Evolutionary conservation across 805 yeast genomes (phyloP).

Genomic region (Starmerella scarabaei): DNA sequence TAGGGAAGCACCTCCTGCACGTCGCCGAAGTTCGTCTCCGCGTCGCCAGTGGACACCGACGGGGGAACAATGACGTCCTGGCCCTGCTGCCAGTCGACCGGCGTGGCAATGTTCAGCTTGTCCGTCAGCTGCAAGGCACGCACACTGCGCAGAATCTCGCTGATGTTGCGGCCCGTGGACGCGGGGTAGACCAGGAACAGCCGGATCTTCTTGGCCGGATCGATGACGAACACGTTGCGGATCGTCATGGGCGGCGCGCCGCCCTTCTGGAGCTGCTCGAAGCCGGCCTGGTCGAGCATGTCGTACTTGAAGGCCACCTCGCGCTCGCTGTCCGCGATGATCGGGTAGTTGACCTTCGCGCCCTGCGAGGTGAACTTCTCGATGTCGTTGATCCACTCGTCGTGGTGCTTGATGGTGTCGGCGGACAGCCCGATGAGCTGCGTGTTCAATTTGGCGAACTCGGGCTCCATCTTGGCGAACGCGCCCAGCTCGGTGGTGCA

Average conservation of each 20-base stretch:
- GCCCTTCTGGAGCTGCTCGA: conserved; percentile 59
- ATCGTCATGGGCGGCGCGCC: conserved; percentile 51
- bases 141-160: conserved; percentile 80
- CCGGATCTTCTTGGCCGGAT: conserved; percentile 80
- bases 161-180: conserved; percentile 85
- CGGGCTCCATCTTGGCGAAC: conserved; percentile 77
- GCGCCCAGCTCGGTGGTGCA: conserved; percentile 96
- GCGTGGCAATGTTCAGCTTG: conserved; percentile 72
- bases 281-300: conserved; percentile 79
- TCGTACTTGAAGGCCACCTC: conserved; percentile 74
- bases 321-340: conserved; percentile 76
- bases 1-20: conserved; percentile 82
- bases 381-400: conserved; percentile 80
- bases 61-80: conserved; percentile 91
- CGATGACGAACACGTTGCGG: conserved; percentile 85
- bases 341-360: conserved; percentile 69
- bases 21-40: conserved; percentile 70
- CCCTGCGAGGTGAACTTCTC: conserved; percentile 65
- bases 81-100: conserved; percentile 82
- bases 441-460: conserved; percentile 70
- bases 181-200: conserved; percentile 83
- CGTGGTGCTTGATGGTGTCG: conserved; percentile 66
- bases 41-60: conserved; percentile 62
- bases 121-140: conserved; percentile 74
- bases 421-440: conserved; percentile 86